Evolutionary conservation across 495 filamentous ascomycete species (phyloP), one percentile per base, ranked within the genome.

Genomic region (Annulohypoxylon nitens): DNA sequence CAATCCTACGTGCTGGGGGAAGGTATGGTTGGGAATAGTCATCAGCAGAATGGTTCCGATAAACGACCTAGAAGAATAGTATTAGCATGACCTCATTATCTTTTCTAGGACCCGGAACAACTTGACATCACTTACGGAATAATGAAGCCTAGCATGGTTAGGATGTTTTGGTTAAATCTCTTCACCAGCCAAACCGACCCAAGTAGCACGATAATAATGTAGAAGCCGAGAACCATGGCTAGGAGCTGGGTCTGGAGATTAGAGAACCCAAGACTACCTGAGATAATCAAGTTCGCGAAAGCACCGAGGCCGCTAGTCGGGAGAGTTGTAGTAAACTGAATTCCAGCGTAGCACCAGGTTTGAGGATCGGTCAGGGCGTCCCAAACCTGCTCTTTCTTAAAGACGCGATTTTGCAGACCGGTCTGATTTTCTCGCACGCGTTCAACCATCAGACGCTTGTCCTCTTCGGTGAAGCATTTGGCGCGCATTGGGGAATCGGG

Each of bases 221-320:
- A 92, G 41, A 86, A 88, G 4, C 91, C 90, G 1, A 93, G 80
- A 4, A 93, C 90, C 89, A 93, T 93, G 16, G 90, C 87, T 39
- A 89, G 77, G 10, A 89, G 79, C 77, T 88, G 87, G 1, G 87
- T 88, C 69, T 89, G 81, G 12, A 88, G 78, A 8, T 78, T 74
- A 4, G 77, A 80, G 65, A 88, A 90, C 4, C 83, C 72, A 59
- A 90, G 83, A 63, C 78, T 79, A 45, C 80, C 81, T 55, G 85
- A 84, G 70, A 84, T 84, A 68, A 89, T 90, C 72, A 92, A 87
- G 66, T 89, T 90, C 37, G 89, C 88, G 75, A 91, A 93, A 2
- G 87, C 86, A 20, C 90, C 90, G 4, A 92, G 83, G 0, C 90
- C 90, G 55, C 87, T 89, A 0, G 89, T 92, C 4, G 90, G 90